phyloP scores from a whole-genome alignment of 202 grass and related monocot species.

The Panicum hallii region DNA sequence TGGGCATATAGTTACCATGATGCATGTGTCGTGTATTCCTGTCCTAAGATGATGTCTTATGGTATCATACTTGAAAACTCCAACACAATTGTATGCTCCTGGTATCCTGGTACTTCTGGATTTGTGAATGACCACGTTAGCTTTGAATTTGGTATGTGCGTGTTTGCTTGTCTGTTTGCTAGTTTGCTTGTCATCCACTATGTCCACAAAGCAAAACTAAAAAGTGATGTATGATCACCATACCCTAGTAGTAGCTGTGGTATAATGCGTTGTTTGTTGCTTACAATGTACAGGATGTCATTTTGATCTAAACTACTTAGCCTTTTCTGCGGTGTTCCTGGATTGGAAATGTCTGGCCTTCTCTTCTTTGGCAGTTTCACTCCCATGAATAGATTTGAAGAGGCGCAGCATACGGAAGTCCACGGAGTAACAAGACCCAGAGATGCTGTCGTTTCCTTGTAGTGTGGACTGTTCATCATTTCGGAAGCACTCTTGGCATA shows the following conservation, averaged over 20 bases:
- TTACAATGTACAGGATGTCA: neutral
- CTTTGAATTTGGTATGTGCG: no score
- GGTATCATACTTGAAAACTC: neutral
- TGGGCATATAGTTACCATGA: neutral
- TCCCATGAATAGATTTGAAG: neutral
- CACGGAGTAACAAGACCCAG: neutral
- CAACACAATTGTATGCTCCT: neutral
- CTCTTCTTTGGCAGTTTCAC: slow-evolving; percentile 20
- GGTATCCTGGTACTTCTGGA: neutral
- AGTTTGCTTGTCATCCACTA: neutral
- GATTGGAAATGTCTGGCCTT: neutral
- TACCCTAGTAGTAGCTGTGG: neutral
- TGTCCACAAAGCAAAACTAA: neutral
- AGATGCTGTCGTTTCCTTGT: neutral
- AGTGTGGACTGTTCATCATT: neutral
- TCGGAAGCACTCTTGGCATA: neutral
- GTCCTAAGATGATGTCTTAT: neutral
- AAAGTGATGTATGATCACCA: neutral
- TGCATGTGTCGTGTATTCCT: neutral
- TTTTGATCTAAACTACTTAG: neutral
- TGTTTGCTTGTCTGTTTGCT: neutral
- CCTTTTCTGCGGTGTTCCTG: neutral
- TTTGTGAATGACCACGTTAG: no score
- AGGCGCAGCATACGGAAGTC: neutral
- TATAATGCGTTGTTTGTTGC: neutral